Evolutionary conservation across 495 filamentous ascomycete genomes (phyloP).

Genomic region (Neurospora sp.): DNA sequence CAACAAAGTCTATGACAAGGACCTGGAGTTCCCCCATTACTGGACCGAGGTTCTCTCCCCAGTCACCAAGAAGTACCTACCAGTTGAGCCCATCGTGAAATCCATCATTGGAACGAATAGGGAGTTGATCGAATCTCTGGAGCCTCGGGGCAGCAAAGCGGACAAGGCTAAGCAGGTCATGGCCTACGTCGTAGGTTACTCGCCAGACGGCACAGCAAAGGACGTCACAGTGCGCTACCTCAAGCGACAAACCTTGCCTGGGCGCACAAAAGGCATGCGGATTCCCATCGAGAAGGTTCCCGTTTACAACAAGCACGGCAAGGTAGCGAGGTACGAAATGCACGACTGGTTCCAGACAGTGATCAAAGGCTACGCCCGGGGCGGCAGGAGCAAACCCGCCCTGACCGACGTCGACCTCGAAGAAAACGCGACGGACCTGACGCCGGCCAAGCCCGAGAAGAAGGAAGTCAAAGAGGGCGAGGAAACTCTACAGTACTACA

Average conservation of each 20-base stretch:
- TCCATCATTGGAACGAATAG: slow-evolving; percentile 56
- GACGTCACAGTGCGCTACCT: slow-evolving; percentile 93
- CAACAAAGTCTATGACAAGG: slow-evolving; percentile 46
- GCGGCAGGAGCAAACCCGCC: slow-evolving; percentile 32
- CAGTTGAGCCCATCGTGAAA: slow-evolving; percentile 66
- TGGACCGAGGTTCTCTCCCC: slow-evolving; percentile 88
- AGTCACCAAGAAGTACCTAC: slow-evolving; percentile 61
- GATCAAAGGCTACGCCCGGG: slow-evolving; percentile 63
- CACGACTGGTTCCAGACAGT: slow-evolving; percentile 80
- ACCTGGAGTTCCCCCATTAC: slow-evolving; percentile 76
- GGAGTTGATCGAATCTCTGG: slow-evolving; percentile 65
- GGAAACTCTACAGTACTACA: slow-evolving; percentile 77
- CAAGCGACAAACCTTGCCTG: slow-evolving; percentile 71
- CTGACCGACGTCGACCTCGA: slow-evolving; percentile 61
- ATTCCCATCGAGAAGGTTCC: slow-evolving; percentile 69
- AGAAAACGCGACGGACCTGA: slow-evolving; percentile 68
- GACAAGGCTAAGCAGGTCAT: slow-evolving; percentile 84
- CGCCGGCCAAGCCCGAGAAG: slow-evolving; percentile 58
- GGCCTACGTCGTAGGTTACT: slow-evolving; percentile 82
- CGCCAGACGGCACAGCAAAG: slow-evolving; percentile 78
- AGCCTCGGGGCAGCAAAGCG: slow-evolving; percentile 71
- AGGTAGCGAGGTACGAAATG: slow-evolving; percentile 58
- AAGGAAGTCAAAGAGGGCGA: slow-evolving; percentile 64
- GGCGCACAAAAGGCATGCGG: slow-evolving; percentile 81
- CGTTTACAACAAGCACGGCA: slow-evolving; percentile 60